Conservation (phyloP, 805 yeast species). For the Spathaspora gorwiae region DNA sequence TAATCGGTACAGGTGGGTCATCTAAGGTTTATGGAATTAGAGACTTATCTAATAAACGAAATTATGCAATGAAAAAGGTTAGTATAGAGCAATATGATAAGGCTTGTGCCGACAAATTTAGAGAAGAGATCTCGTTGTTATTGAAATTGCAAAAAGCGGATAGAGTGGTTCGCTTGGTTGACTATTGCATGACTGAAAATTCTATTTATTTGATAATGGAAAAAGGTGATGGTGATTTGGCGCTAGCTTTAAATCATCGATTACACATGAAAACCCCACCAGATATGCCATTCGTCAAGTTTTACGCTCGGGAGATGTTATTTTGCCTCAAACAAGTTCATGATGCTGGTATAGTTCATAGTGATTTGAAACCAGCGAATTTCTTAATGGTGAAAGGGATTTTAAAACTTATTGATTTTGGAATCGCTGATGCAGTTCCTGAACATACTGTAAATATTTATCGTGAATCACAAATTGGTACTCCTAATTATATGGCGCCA, state of each 20-base stretch:
- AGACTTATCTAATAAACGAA: slow-evolving; percentile 43
- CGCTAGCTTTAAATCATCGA: slow-evolving; percentile 67
- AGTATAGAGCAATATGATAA: slow-evolving; percentile 78
- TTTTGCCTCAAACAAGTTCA: slow-evolving; percentile 88
- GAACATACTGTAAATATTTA: slow-evolving; percentile 88
- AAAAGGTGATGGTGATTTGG: slow-evolving; percentile 88
- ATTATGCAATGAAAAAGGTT: slow-evolving; percentile 79
- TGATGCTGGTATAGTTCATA: slow-evolving; percentile 76
- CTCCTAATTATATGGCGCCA: slow-evolving; percentile 98
- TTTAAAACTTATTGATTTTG: slow-evolving; percentile 89
- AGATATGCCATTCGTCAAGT: slow-evolving; percentile 74
- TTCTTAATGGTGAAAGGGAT: slow-evolving; percentile 79
- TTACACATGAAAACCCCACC: slow-evolving; percentile 38
- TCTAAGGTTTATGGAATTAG: slow-evolving; percentile 85
- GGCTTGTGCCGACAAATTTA: slow-evolving; percentile 68
- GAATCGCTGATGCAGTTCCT: slow-evolving; percentile 90
- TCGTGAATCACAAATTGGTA: slow-evolving; percentile 87
- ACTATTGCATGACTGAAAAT: slow-evolving; percentile 63
- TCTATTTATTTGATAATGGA: slow-evolving; percentile 80
- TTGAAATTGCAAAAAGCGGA: slow-evolving; percentile 51
- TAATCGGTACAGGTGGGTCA: slow-evolving; percentile 87
- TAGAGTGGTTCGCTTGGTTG: slow-evolving; percentile 76
- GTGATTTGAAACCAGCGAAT: slow-evolving; percentile 69
- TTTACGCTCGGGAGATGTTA: slow-evolving; percentile 71
- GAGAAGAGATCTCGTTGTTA: slow-evolving; percentile 82